Evolutionary conservation across 2,329 filamentous ascomycete genomes (phyloP), one percentile per base, ranked within the genome.

Genomic region (Teratosphaeria pseudoeucalypti): DNA sequence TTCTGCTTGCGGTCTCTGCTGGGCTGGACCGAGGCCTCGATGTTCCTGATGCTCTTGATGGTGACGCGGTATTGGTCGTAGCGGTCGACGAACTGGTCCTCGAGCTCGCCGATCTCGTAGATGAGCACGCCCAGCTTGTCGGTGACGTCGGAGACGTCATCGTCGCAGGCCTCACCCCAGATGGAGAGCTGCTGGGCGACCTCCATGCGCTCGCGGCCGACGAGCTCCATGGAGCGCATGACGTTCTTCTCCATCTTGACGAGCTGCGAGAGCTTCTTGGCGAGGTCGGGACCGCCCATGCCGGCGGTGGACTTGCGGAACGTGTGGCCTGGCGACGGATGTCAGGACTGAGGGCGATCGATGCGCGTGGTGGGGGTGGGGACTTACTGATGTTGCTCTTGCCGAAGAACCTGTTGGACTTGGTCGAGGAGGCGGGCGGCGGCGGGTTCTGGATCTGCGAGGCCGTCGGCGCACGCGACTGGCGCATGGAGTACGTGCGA

Each of bases 241-340:
- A 96, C 90, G 74, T 99, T 97, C 86, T 99, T 99, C 80, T 99
- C 94, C 94, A 99, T 99, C 85, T 99, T 99, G 64, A 99, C 94
- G 57, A 99, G 84, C 79, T 95, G 90, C 49, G 92, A 90, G 63
- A 99, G 86, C 83, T 99, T 99, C 84, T 96, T 96, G 61, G 94
- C 88, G 61, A 99, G 86, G 71, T 99, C 94, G 60, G 92, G 85
- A 39, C 85, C 85, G 70, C 90, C 91, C 68, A 88, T 86, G 66
- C 88, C 89, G 64, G 88, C 87, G 58, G 86, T 82, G 71, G 87
- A 87, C 72, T 85, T 83, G 68, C 89, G 84, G 73, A 91, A 84
- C 52, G 81, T 83, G 80, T 89, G 84, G 72, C 86, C 86, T 86
- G 69, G 47, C 61, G 55, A 37, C 49, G 49, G n/a, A 56, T 60